Evolutionary conservation across 2,329 filamentous ascomycete genomes (phyloP).

Genomic region (Didymella pomorum): DNA sequence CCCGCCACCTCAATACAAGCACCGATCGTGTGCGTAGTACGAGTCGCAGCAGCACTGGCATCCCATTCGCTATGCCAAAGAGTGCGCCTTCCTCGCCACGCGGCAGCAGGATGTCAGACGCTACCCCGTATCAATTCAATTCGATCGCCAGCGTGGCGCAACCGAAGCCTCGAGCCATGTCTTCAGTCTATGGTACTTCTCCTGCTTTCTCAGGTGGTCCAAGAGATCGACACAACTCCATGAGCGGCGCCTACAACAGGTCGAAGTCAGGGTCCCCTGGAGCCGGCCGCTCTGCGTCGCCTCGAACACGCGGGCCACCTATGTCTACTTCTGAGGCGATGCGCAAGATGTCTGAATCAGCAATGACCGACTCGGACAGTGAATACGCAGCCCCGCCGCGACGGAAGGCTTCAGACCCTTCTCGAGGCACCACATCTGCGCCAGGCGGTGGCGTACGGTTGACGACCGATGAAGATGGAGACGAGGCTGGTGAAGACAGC

Average conservation of each 20-base stretch:
- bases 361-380: conserved; percentile 20
- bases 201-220: conserved; percentile 34
- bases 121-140: conserved; percentile 53
- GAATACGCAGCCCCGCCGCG: conserved; percentile 24
- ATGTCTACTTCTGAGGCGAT: conserved; percentile 19
- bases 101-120: conserved; percentile 45
- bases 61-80: conserved; percentile 36
- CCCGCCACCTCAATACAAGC: conserved; percentile 64
- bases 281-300: conserved; percentile 47
- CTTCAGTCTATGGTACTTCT: conserved; percentile 48
- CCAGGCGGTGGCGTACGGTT: conserved; percentile 65
- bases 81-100: conserved; percentile 42
- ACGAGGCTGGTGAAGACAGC: conserved; percentile 65
- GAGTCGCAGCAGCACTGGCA: conserved; percentile 44
- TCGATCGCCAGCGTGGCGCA: conserved; percentile 56
- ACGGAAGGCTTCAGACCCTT: conserved; percentile 59
- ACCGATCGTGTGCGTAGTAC: conserved; percentile 44
- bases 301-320: conserved; percentile 31
- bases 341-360: conserved; percentile 23
- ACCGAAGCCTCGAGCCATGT: conserved; percentile 56
- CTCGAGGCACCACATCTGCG: conserved; percentile 53
- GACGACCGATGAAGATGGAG: conserved; percentile 56
- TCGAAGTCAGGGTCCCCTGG: conserved; percentile 53
- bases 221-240: conserved; percentile 51
- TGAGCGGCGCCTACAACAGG: conserved; percentile 49